A percentile compares a stretch with the other conserved stretches of the same genome.
Conservation (phyloP, 2,329 filamentous ascomycete species). For the Aspergillus costaricaensis region DNA sequence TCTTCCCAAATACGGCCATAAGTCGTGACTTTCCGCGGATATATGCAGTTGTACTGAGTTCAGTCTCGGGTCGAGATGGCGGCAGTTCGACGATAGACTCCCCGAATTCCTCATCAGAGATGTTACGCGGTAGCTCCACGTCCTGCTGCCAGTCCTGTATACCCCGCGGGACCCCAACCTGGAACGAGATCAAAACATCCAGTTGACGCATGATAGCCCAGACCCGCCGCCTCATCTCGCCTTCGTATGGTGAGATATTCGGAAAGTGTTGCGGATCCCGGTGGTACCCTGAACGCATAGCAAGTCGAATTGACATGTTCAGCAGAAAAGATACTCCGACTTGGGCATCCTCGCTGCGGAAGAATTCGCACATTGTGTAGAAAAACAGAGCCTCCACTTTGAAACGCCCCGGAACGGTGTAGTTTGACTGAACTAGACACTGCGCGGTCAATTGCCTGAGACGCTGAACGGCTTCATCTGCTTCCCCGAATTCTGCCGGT, state of each 20-base stretch:
- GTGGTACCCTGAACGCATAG: slow-evolving; percentile 64
- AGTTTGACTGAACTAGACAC: slow-evolving; percentile 38
- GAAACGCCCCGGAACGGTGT: slow-evolving; percentile 33
- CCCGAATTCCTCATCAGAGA: slow-evolving; percentile 63
- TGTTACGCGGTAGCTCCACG: slow-evolving; percentile 59
- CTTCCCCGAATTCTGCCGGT: slow-evolving; percentile 20
- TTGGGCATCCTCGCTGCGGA: slow-evolving; percentile 38
- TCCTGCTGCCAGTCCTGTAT: slow-evolving; percentile 63
- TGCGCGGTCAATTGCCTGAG: slow-evolving; percentile 51
- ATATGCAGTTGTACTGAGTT: slow-evolving; percentile 53
- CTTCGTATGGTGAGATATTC: slow-evolving; percentile 56
- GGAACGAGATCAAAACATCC: slow-evolving; percentile 63
- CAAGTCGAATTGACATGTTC: slow-evolving; percentile 58
- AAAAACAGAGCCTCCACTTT: slow-evolving; percentile 37
- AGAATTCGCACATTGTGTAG: slow-evolving; percentile 34
- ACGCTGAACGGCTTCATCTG: slow-evolving; percentile 38
- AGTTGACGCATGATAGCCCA: slow-evolving; percentile 54
- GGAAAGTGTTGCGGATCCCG: slow-evolving; percentile 58
- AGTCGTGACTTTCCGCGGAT: slow-evolving; percentile 40
- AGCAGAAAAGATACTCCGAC: slow-evolving; percentile 59
- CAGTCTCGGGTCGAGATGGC: slow-evolving; percentile 52
- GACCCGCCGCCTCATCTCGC: slow-evolving; percentile 53
- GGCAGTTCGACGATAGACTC: slow-evolving; percentile 55
- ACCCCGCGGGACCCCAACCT: slow-evolving; percentile 65
- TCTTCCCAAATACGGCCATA: slow-evolving; percentile 39